Conservation (phyloP, 177 flowering plant genomes). For the Tripterygium wilfordii region DNA sequence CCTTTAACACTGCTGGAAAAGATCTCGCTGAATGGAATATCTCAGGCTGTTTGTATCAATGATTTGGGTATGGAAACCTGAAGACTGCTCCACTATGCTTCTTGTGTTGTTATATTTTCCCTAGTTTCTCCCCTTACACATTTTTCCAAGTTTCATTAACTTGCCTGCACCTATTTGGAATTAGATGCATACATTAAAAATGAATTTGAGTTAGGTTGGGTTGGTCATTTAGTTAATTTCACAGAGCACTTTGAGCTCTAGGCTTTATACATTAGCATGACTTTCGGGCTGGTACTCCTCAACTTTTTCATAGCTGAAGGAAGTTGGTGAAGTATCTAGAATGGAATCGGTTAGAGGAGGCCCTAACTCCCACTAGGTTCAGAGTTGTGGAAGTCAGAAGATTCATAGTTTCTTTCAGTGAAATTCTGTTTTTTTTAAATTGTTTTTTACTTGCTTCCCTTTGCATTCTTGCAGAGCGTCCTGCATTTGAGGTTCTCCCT, state of each 20-base stretch:
- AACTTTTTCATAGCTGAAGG: too few species aligned
- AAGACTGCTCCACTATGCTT: neutral
- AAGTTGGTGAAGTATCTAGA: too few species aligned
- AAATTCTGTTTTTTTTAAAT: neutral
- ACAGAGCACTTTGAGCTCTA: too few species aligned
- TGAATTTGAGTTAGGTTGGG: too few species aligned
- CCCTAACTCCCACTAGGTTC: too few species aligned
- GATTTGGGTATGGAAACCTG: conserved; percentile 64
- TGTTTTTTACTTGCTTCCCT: conserved; percentile 3
- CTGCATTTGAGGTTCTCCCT: conserved; percentile 93
- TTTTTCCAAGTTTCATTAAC: neutral
- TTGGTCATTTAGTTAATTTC: too few species aligned
- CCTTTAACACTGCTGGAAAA: conserved; percentile 70
- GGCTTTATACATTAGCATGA: too few species aligned
- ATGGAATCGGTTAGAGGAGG: too few species aligned
- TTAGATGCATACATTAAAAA: too few species aligned
- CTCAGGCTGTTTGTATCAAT: conserved; percentile 90
- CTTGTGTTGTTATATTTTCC: too few species aligned
- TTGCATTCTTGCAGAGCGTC: conserved; percentile 71
- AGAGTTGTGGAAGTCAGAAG: too few species aligned
- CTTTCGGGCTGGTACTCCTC: too few species aligned
- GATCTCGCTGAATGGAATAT: conserved; percentile 59
- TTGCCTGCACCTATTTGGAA: neutral
- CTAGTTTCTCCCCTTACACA: neutral
- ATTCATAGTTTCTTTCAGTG: neutral